Evolutionary conservation across 495 filamentous ascomycete genomes (phyloP).

Genomic region (Monascus purpureus): DNA sequence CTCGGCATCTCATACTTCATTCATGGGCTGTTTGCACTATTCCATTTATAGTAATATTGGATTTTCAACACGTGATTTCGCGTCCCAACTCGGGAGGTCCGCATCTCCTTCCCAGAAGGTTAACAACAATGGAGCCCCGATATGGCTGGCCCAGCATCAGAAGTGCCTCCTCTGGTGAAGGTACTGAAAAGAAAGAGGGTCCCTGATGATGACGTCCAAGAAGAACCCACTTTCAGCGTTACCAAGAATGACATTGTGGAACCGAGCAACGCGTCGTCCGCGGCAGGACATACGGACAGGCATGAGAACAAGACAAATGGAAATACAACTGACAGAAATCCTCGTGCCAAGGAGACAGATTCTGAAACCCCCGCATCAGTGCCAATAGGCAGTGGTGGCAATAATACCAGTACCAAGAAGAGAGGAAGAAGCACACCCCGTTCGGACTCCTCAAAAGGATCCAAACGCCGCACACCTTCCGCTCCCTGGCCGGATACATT

Average conservation of each 20-base stretch:
- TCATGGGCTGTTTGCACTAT: no score
- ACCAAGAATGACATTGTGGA: not conserved
- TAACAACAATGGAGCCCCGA: constrained; percentile 15
- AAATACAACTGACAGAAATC: not conserved
- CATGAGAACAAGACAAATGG: not conserved
- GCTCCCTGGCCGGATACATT: constrained; percentile 65
- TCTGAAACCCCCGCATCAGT: no score
- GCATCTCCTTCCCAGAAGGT: not conserved
- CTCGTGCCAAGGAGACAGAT: not conserved
- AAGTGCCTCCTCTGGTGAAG: not conserved
- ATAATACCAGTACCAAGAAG: no score
- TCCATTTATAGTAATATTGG: constrained; percentile 5
- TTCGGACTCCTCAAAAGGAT: no score
- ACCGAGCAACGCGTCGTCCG: constrained; percentile 1
- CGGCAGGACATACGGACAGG: not conserved
- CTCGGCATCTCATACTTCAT: no score
- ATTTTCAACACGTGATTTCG: constrained; percentile 18
- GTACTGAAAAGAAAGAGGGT: constrained; percentile 11
- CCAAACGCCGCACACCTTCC: constrained; percentile 11
- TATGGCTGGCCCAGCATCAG: constrained; percentile 10
- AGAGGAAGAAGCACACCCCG: no score
- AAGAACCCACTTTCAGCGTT: not conserved
- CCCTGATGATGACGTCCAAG: constrained; percentile 3
- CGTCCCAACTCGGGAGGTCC: constrained; percentile 5
- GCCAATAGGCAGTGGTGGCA: no score